A percentile compares a stretch with the other conserved stretches of the same genome.
phyloP scores from a whole-genome alignment of 108 stramenopile species.

The Skeletonema costatum region DNA sequence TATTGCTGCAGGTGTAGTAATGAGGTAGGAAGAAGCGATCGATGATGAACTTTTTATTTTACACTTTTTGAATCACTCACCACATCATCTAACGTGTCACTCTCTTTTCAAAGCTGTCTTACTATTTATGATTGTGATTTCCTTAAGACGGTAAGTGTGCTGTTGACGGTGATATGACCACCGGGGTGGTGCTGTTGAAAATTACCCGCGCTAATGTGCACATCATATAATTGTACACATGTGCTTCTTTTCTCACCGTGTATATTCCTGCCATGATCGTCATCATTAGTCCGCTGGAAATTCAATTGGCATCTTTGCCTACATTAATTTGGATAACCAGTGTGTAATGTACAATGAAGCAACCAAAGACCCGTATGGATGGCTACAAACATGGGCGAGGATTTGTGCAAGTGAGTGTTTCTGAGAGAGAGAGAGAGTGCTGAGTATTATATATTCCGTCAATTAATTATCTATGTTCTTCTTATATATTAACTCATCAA shows the following conservation, averaged over 20 bases:
- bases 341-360: background rate
- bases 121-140: background rate
- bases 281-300: background rate
- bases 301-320: background rate
- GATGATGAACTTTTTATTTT: background rate
- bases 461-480: background rate
- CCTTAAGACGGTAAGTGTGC: background rate
- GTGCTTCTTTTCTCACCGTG: background rate
- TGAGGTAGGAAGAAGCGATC: constrained; percentile 1
- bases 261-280: background rate
- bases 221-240: background rate
- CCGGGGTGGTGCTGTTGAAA: no score
- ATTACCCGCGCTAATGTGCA: background rate
- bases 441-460: no score
- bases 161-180: background rate
- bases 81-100: background rate
- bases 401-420: background rate
- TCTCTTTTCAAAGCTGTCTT: background rate
- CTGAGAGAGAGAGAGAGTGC: background rate
- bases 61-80: background rate
- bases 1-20: background rate
- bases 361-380: background rate
- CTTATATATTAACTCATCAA: background rate
- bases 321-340: background rate
- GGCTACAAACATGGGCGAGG: background rate